phyloP scores from a whole-genome alignment of 1,284 basidiomycete genomes.

The Ganoderma sinense region DNA sequence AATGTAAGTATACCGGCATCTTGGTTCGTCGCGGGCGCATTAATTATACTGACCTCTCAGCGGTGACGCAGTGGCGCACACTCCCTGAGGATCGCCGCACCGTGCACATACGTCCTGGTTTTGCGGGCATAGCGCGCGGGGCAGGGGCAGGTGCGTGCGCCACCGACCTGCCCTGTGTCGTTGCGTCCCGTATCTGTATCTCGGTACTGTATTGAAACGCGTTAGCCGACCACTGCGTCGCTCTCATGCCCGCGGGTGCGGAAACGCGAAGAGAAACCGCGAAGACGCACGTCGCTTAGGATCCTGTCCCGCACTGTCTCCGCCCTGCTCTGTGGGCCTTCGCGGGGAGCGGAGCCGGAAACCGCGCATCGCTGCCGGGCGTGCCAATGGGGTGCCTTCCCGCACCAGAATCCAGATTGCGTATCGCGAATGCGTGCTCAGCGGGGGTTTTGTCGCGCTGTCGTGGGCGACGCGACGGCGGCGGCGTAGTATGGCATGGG shows the following conservation, averaged over 20 bases:
- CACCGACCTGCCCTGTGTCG: background rate
- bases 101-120: background rate
- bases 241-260: slow-evolving; percentile 1
- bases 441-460: background rate
- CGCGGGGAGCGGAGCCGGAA: slow-evolving; percentile 4
- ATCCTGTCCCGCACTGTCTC: slow-evolving; percentile 4
- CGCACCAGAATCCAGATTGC: background rate
- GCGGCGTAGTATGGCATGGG: background rate
- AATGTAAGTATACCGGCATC: background rate
- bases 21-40: background rate
- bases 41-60: background rate
- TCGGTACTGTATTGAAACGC: background rate
- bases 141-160: background rate
- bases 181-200: background rate
- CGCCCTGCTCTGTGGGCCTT: background rate
- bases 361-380: background rate
- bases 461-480: background rate
- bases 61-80: background rate
- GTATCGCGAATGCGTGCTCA: background rate
- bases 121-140: background rate
- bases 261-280: background rate
- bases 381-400: background rate
- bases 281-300: background rate
- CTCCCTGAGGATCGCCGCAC: background rate
- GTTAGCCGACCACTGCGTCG: background rate